Base-by-base conservation (phyloP, 257 asterid species). In the Thymus quinquecostatus region DNA sequence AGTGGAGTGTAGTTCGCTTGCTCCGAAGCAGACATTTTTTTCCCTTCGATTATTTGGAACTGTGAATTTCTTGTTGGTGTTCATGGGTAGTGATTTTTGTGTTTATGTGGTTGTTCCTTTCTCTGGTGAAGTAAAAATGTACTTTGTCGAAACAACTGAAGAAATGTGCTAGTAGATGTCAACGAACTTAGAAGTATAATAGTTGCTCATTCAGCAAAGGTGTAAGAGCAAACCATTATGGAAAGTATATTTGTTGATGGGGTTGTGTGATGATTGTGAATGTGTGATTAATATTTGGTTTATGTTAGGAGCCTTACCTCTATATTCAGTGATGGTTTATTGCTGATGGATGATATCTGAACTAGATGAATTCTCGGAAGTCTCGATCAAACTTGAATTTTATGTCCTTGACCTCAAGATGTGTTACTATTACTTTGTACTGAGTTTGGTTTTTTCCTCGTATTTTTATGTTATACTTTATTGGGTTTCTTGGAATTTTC, bases 111-210 rank as follows among this genome's bases (percentile, higher is more conserved):
- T n/a, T 59, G 1, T n/a, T 59, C 2, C 6, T 5, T 55, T 54
- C 6, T n/a, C 12, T 59, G 45, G 51, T 40, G 48, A 13, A 74
- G 34, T 7, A 10, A 47, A 14, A 56, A 6, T 48, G 12, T 44
- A 14, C n/a, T 55, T 21, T 30, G 50, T 36, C 14, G n/a, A 38
- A 3, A 33, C 30, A 13, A 57, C 40, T 59, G 64, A 74, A 48
- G 73, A 54, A 27, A 54, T 2, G 14, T 36, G 27, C 6, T 10
- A 60, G 32, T 30, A 11, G 41, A 48, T 75, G 10, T 75, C 57
- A 38, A 38, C 50, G 50, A 33, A 21, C 7, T 50, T 53, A 14
- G 12, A 30, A 60, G 58, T 60, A 29, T 49, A 34, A 43, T 50
- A 30, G 33, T 68, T 49, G 11, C 57, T 8, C 10, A 7, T 45